Percentiles rank a stretch among this genome's conserved stretches.
Evolutionary conservation across 2,329 filamentous ascomycete genomes (phyloP).

Genomic region (Colletotrichum brevisporum): DNA sequence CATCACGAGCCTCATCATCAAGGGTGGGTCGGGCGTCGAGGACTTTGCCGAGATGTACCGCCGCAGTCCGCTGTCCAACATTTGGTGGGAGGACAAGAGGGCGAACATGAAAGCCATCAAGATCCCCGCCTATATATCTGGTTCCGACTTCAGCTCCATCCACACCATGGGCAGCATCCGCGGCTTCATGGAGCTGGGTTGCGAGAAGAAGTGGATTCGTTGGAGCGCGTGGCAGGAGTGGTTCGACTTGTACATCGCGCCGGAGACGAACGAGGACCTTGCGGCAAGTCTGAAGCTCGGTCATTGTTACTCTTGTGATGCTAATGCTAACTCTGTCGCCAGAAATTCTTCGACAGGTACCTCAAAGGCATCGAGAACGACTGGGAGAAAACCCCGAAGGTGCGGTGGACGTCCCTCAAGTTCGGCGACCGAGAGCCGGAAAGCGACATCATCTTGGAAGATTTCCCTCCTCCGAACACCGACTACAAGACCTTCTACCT

Average conservation of each 20-base stretch:
- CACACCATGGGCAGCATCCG: constrained; percentile 47
- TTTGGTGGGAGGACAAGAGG: constrained; percentile 55
- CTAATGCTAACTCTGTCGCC: neutral
- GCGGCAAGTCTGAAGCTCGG: constrained; percentile 24
- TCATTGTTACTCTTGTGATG: accelerated
- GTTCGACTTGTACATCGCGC: constrained; percentile 57
- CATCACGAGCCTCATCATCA: constrained; percentile 55
- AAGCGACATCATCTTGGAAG: constrained; percentile 50
- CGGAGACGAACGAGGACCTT: constrained; percentile 53
- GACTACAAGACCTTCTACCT: constrained; percentile 52
- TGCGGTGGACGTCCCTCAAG: constrained; percentile 57
- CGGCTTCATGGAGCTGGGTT: constrained; percentile 48
- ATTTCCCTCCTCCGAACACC: constrained; percentile 52
- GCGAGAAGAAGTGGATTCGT: constrained; percentile 57
- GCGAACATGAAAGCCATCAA: constrained; percentile 53
- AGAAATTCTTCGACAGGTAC: constrained; percentile 54
- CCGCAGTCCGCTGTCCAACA: constrained; percentile 50
- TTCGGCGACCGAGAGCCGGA: constrained; percentile 52
- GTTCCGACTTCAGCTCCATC: constrained; percentile 46
- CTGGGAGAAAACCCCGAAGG: constrained; percentile 61
- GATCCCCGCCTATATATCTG: constrained; percentile 52
- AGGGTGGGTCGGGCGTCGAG: constrained; percentile 52
- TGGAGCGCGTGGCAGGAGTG: constrained; percentile 58
- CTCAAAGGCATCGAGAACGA: constrained; percentile 58
- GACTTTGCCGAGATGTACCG: constrained; percentile 59